Conservation (phyloP, 2,329 filamentous ascomycete genomes). For the Fusarium oxysporum region DNA sequence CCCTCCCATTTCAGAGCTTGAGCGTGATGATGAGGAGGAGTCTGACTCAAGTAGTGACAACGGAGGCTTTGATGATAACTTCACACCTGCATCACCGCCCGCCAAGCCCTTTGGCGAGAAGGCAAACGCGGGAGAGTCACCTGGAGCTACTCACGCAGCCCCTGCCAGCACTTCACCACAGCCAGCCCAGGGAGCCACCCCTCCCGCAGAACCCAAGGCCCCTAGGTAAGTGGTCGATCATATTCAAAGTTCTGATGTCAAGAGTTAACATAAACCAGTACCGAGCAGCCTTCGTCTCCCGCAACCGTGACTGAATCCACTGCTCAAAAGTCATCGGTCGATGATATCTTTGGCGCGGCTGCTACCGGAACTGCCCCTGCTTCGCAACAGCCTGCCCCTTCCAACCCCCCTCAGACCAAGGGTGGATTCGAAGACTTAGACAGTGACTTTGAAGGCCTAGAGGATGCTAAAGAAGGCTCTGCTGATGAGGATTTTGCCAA, state of each 20-base stretch:
- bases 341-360: constrained; percentile 58
- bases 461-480: constrained; percentile 84
- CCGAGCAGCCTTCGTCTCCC: constrained; percentile 49
- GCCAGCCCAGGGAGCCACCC: constrained; percentile 41
- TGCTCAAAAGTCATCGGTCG: constrained; percentile 50
- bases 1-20: constrained; percentile 90
- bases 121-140: constrained; percentile 33
- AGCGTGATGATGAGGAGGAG: constrained; percentile 75
- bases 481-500: constrained; percentile 84
- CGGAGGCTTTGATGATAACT: constrained; percentile 94
- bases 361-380: constrained; percentile 44
- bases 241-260: background rate
- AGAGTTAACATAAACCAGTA: constrained; percentile 35
- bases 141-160: constrained; percentile 10
- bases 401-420: constrained; percentile 54
- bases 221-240: constrained; percentile 43
- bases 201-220: constrained; percentile 35
- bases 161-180: constrained; percentile 32
- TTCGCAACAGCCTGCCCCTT: constrained; percentile 47
- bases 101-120: constrained; percentile 46
- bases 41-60: constrained; percentile 82
- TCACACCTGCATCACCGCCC: constrained; percentile 72
- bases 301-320: constrained; percentile 46
- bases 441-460: constrained; percentile 83
- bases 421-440: constrained; percentile 80